phyloP scores from a whole-genome alignment of 495 filamentous ascomycete genomes.

The Parathielavia hyrcaniae region DNA sequence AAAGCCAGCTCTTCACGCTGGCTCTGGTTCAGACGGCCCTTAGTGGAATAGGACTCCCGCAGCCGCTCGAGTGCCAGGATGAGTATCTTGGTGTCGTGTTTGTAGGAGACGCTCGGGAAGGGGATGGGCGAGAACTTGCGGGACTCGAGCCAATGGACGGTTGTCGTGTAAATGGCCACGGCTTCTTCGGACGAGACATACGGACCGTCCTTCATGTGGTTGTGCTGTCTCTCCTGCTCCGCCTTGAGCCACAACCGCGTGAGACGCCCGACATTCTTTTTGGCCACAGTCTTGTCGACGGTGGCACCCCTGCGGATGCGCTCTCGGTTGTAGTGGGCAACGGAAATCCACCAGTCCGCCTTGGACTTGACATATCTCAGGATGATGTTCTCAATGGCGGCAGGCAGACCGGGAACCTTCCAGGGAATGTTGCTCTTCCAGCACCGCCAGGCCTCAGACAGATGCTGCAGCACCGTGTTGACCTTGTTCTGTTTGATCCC shows the following conservation, averaged over 20 bases:
- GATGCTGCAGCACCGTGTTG: conserved; percentile 93
- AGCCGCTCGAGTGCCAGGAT: conserved; percentile 93
- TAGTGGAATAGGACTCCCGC: conserved; percentile 95
- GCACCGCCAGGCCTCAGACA: conserved; percentile 96
- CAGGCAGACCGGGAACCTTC: conserved; percentile 95
- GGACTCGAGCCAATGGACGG: conserved; percentile 98
- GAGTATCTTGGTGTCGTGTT: conserved; percentile 98
- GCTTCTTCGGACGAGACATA: conserved; percentile 98
- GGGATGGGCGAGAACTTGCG: conserved; percentile 98
- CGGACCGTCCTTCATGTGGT: conserved; percentile 98
- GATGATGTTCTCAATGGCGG: conserved; percentile 97
- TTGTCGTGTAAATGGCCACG: conserved; percentile 97
- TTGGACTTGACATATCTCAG: conserved; percentile 97
- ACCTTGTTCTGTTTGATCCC: conserved; percentile 99
- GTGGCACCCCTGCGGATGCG: conserved; percentile 93
- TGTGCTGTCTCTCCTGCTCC: conserved; percentile 97
- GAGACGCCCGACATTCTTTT: conserved; percentile 95
- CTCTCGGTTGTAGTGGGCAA: conserved; percentile 97
- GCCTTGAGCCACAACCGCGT: conserved; percentile 97
- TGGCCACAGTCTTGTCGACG: conserved; percentile 97
- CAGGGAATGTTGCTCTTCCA: conserved; percentile 99
- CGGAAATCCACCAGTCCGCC: conserved; percentile 99
- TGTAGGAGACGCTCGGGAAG: conserved; percentile 98
- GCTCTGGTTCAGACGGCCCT: conserved; percentile 93
- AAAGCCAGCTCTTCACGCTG: conserved; percentile 95